A percentile compares a stretch with the other conserved stretches of the same genome.
Evolutionary conservation across 148 eudicot species (phyloP).

Genomic region (Beta vulgaris): DNA sequence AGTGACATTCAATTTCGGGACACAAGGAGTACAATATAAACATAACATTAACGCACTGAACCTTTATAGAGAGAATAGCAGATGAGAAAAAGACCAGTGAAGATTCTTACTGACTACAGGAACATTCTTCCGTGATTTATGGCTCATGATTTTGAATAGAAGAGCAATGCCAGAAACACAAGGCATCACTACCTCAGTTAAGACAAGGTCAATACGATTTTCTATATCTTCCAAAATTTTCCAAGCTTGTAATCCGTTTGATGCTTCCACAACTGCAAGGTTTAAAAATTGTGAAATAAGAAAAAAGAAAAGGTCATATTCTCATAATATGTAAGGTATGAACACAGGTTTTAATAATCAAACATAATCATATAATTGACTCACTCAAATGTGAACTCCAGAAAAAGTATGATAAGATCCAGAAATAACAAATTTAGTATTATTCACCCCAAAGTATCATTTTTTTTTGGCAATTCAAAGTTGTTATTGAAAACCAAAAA

Average conservation of each 20-base stretch:
- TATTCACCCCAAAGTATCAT: no score
- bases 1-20: not conserved
- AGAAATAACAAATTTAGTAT: no score
- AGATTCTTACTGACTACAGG: constrained; percentile 50
- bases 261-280: constrained; percentile 36
- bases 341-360: no score
- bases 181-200: constrained; percentile 53
- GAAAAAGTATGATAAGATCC: no score
- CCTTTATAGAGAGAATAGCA: not conserved
- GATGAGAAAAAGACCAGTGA: not conserved
- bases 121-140: constrained; percentile 40
- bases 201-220: constrained; percentile 42
- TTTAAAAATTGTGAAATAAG: no score
- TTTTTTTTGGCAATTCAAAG: no score
- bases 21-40: not conserved
- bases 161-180: constrained; percentile 45
- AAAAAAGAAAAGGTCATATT: no score
- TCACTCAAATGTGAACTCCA: no score
- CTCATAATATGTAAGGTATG: no score
- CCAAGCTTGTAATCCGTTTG: constrained; percentile 51
- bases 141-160: constrained; percentile 46
- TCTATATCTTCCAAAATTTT: constrained; percentile 41
- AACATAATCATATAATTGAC: no score
- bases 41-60: not conserved
- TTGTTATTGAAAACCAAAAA: no score